Percentiles rank a stretch among this genome's conserved stretches.
phyloP scores from a whole-genome alignment of 2,329 filamentous ascomycete genomes.

The Aspergillus costaricaensis region DNA sequence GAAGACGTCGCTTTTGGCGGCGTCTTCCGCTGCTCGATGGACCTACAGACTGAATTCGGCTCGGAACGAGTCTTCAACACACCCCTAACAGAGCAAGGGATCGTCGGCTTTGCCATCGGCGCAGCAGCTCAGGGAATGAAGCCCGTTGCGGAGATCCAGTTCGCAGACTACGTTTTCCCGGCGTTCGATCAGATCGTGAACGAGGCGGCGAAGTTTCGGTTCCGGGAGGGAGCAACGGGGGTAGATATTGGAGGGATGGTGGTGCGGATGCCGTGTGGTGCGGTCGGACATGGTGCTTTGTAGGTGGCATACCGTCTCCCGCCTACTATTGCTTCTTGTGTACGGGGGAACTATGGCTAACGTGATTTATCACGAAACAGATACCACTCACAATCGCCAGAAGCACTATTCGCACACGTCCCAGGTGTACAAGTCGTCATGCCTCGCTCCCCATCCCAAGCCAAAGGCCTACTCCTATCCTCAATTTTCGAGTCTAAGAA shows the following conservation, averaged over 20 bases:
- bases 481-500: slow-evolving; percentile 76
- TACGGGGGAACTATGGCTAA: too few relatives aligned
- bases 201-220: slow-evolving; percentile 85
- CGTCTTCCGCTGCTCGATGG: slow-evolving; percentile 93
- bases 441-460: slow-evolving; percentile 81
- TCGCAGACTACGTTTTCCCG: slow-evolving; percentile 91
- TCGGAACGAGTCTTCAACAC: slow-evolving; percentile 93
- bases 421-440: slow-evolving; percentile 84
- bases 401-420: slow-evolving; percentile 83
- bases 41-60: slow-evolving; percentile 83
- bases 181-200: slow-evolving; percentile 95
- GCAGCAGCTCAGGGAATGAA: slow-evolving; percentile 88
- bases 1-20: slow-evolving; percentile 97
- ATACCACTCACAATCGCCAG: slow-evolving; percentile 87
- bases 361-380: slow-evolving; percentile 15
- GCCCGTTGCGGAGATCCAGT: slow-evolving; percentile 91
- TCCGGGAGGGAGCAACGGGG: slow-evolving; percentile 67
- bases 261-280: slow-evolving; percentile 86
- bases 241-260: slow-evolving; percentile 76
- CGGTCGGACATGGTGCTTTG: slow-evolving; percentile 83
- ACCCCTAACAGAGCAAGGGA: slow-evolving; percentile 89
- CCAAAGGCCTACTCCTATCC: slow-evolving; percentile 80
- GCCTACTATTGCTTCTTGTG: too few relatives aligned
- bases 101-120: slow-evolving; percentile 90
- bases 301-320: slow-evolving; percentile 33